Evolutionary conservation across 441 rosid genomes (phyloP).

Genomic region (Erysimum pusillum): DNA sequence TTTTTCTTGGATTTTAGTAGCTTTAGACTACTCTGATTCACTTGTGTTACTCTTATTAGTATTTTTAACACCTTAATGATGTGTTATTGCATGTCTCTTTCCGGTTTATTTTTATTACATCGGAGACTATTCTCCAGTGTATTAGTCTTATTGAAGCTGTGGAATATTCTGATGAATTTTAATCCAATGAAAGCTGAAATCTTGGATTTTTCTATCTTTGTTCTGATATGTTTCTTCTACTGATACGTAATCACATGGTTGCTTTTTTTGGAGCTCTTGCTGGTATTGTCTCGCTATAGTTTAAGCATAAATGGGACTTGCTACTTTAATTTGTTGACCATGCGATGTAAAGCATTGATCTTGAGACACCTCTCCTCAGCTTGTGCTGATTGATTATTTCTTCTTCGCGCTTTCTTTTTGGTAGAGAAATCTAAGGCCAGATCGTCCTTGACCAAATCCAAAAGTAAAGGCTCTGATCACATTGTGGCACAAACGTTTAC

Average conservation of each 20-base stretch:
- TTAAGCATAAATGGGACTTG: neutral
- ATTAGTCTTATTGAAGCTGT: constrained; percentile 13
- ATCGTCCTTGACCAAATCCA: constrained; percentile 49
- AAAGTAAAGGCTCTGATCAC: constrained; percentile 54
- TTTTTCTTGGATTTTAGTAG: constrained; percentile 13
- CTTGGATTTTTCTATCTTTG: neutral
- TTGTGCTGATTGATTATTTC: neutral
- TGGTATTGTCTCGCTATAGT: too few species aligned
- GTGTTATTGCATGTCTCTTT: constrained; percentile 25
- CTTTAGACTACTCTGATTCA: constrained; percentile 20
- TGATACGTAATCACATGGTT: too few species aligned
- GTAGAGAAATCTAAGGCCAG: constrained; percentile 59
- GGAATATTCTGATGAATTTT: neutral
- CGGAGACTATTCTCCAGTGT: neutral
- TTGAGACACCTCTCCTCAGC: constrained; percentile 5
- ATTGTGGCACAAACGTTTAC: constrained; percentile 64
- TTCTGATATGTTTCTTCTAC: neutral
- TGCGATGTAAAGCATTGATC: constrained; percentile 16
- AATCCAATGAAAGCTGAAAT: neutral
- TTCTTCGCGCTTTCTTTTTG: constrained; percentile 21
- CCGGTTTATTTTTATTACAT: neutral
- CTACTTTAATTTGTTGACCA: constrained; percentile 17
- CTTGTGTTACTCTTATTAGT: constrained; percentile 9
- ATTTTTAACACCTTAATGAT: neutral
- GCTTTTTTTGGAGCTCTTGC: too few species aligned